Evolutionary conservation across 2,329 filamentous ascomycete species (phyloP), one percentile per base, ranked within the genome.

Genomic region (Talaromyces sp.): DNA sequence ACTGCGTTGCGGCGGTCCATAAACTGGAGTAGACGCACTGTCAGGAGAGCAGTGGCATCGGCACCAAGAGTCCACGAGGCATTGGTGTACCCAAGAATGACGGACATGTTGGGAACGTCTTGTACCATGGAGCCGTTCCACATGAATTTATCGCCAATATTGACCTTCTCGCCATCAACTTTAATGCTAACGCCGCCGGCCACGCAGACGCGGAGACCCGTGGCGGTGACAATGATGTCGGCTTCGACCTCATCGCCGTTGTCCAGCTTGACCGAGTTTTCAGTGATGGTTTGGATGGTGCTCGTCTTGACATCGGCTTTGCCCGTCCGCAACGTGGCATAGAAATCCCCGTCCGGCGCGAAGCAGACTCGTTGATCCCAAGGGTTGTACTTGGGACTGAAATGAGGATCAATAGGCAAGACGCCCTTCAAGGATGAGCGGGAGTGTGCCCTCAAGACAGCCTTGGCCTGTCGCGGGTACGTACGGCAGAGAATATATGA

Each of bases 281-380:
- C 68, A 0, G 79, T 82, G 8, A 87, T 79, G 12, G 70, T 76
- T 44, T 81, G 75, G 70, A 87, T 85, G 3, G 75, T 80, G 61
- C 81, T 83, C 3, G 85, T 87, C 23, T 80, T 80, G n/a, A 87
- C 75, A 53, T 78, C 75, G 1, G 81, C 82, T 60, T 79, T 81
- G 34, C 83, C 84, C 1, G 74, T 69, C 16, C 78, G 77, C 18
- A 87, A 75, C 36, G 77, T 75, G 27, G 78, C 70, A 76, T 84
- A 87, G 71, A 86, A 86, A 68, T 87, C 85, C 23, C 82, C 83
- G 60, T 86, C 81, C 0, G 83, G 83, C n/a, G 77, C 87, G 63
- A 91, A 78, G 68, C 91, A 95, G 7, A 95, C 77, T 0, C 92
- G 85, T 72, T 96, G 91, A 60, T 92, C 83, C 81, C 90, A 88